Conservation (phyloP, 306 rosid species). For the Vigna unguiculata region DNA sequence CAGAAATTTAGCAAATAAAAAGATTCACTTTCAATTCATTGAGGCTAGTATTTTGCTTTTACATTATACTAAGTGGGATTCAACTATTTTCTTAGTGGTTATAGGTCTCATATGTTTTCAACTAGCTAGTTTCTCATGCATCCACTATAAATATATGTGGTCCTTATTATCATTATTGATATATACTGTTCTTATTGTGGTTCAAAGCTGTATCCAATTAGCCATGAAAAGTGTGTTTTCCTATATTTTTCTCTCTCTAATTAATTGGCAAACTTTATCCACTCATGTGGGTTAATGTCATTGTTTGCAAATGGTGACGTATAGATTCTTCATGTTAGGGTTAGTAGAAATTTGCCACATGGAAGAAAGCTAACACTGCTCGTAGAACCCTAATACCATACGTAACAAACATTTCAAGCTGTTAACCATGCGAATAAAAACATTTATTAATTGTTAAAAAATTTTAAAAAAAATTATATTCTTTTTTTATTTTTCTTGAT, state of each 20-base stretch:
- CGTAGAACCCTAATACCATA: neutral
- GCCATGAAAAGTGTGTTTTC: conserved; percentile 31
- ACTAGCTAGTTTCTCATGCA: conserved; percentile 9
- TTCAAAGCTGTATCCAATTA: conserved; percentile 51
- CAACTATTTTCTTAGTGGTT: conserved; percentile 47
- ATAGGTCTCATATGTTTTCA: conserved; percentile 18
- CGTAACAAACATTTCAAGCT: conserved; percentile 15
- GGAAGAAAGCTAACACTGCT: neutral
- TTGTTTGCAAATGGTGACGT: conserved; percentile 29
- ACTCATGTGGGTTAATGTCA: conserved; percentile 7
- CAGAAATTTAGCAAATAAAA: neutral
- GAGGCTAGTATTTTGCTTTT: neutral
- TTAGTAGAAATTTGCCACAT: conserved; percentile 29
- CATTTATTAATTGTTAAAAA: conserved; percentile 12
- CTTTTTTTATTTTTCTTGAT: neutral
- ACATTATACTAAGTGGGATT: conserved; percentile 41
- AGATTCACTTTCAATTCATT: neutral
- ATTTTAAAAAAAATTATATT: neutral
- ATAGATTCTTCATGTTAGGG: neutral
- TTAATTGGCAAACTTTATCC: conserved; percentile 10
- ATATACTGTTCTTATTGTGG: neutral
- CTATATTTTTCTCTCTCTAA: neutral
- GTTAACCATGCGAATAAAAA: neutral
- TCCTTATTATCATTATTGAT: conserved; percentile 30
- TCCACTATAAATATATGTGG: neutral